Evolutionary conservation across 306 rosid species (phyloP).

Genomic region (Mimosa pudica): DNA sequence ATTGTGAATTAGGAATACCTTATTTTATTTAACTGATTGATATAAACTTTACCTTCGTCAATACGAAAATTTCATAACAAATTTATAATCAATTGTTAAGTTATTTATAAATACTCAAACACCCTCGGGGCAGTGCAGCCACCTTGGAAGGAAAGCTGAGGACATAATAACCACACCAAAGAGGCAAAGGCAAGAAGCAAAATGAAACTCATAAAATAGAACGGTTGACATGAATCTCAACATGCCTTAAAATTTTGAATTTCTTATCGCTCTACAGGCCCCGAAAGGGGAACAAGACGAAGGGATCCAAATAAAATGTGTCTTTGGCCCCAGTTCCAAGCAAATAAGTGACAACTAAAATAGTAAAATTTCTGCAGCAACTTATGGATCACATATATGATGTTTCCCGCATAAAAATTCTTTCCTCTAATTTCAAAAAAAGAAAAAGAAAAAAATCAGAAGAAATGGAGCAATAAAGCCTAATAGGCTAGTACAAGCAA

Average conservation of each 20-base stretch:
- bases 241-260: conserved; percentile 33
- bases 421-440: conserved; percentile 32
- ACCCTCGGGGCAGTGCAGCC: too few species aligned
- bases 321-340: conserved; percentile 29
- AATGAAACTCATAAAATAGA: too few species aligned
- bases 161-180: too few species aligned
- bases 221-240: neutral
- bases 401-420: conserved; percentile 45
- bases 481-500: conserved; percentile 34
- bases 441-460: conserved; percentile 17
- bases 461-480: conserved; percentile 40
- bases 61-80: too few species aligned
- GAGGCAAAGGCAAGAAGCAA: too few species aligned
- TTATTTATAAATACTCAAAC: too few species aligned
- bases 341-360: conserved; percentile 33
- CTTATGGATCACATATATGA: conserved; percentile 36
- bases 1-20: too few species aligned
- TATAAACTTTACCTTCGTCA: too few species aligned
- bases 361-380: conserved; percentile 38
- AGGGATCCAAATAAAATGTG: conserved; percentile 33
- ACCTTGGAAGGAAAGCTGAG: too few species aligned
- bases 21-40: too few species aligned
- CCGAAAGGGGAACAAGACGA: conserved; percentile 44
- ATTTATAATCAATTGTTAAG: too few species aligned
- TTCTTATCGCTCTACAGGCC: conserved; percentile 50